phyloP scores from a whole-genome alignment of 805 yeast genomes.

The Barnettozyma wickerhamii region DNA sequence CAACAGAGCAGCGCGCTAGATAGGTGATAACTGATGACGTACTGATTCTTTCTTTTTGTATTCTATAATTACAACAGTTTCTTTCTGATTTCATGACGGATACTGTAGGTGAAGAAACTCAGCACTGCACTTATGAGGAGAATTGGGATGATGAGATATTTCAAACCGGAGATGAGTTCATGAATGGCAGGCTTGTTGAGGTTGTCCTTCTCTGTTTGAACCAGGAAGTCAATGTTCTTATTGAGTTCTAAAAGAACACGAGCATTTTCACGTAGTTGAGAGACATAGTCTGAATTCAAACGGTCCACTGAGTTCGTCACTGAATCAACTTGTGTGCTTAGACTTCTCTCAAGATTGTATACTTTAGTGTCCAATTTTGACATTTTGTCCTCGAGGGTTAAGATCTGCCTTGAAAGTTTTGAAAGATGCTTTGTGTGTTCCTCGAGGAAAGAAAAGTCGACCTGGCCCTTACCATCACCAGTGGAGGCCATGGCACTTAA shows the following conservation, averaged over 20 bases:
- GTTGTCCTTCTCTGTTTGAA: slow-evolving; percentile 22
- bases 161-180: slow-evolving; percentile 23
- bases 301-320: slow-evolving; percentile 10
- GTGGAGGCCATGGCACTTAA: slow-evolving; percentile 7
- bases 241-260: slow-evolving; percentile 18
- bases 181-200: slow-evolving; percentile 20
- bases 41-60: no score
- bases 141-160: slow-evolving; percentile 24
- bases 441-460: slow-evolving; percentile 20
- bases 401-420: slow-evolving; percentile 5
- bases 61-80: slow-evolving; percentile 41
- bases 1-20: no score
- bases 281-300: slow-evolving; percentile 18
- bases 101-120: slow-evolving; percentile 43
- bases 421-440: slow-evolving; percentile 16
- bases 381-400: slow-evolving; percentile 3
- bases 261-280: slow-evolving; percentile 24
- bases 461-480: slow-evolving; percentile 9
- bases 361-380: slow-evolving; percentile 8
- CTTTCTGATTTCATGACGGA: slow-evolving; percentile 59
- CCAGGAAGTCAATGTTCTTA: slow-evolving; percentile 17
- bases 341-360: slow-evolving; percentile 3
- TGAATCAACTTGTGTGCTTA: slow-evolving; percentile 5
- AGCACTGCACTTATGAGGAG: slow-evolving; percentile 29
- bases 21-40: no score